phyloP scores from a whole-genome alignment of 192 early-diverging fungal genomes.

The Gryganskiella cystojenkinii region DNA sequence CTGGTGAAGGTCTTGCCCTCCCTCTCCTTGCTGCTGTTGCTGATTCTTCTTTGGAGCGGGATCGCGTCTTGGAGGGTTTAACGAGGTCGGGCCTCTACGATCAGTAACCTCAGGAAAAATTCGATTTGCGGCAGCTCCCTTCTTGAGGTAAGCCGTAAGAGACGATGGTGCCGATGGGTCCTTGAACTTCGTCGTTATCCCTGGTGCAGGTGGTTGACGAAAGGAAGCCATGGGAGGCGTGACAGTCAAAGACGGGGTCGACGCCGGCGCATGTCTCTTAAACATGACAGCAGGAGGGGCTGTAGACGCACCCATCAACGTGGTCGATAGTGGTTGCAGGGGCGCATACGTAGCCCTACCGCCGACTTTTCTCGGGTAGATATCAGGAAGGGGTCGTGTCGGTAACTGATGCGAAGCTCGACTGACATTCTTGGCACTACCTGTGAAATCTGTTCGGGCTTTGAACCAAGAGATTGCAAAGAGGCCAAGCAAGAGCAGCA shows the following conservation, averaged over 20 bases:
- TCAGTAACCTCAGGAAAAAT: neutral
- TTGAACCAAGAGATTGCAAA: conserved; percentile 30
- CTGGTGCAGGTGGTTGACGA: too few relatives aligned
- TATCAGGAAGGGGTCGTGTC: neutral
- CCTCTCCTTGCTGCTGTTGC: neutral
- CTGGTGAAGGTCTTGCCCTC: too few relatives aligned
- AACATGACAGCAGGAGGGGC: too few relatives aligned
- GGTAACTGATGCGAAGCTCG: conserved; percentile 6
- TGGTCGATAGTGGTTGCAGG: neutral
- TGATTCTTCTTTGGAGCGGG: neutral
- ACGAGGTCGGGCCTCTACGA: neutral
- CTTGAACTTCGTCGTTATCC: too few relatives aligned
- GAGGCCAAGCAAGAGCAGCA: neutral
- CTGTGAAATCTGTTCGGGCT: conserved; percentile 28
- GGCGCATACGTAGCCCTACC: neutral
- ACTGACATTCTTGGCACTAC: conserved; percentile 27
- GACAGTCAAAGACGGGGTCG: too few relatives aligned
- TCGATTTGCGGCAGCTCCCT: neutral
- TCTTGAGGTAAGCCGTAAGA: neutral
- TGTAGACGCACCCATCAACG: neutral
- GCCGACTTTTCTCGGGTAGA: conserved; percentile 2
- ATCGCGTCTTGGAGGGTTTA: conserved; percentile 6
- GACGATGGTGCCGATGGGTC: too few relatives aligned
- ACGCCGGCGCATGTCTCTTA: too few relatives aligned
- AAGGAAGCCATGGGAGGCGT: too few relatives aligned